phyloP scores from a whole-genome alignment of 2,329 filamentous ascomycete genomes.

The Huntiella moniliformis region DNA sequence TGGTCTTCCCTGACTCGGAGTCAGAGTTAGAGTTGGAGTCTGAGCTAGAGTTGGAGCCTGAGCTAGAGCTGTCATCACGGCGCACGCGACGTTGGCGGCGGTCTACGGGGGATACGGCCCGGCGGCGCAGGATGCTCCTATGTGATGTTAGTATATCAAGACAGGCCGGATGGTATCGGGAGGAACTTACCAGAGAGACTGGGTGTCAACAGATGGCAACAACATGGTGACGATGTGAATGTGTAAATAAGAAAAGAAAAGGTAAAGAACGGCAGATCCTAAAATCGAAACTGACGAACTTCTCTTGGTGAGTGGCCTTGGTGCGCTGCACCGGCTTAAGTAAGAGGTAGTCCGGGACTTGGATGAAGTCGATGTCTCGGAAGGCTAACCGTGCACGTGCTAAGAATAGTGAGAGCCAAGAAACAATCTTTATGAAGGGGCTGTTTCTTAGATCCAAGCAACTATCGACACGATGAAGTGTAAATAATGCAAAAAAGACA shows the following conservation, averaged over 20 bases:
- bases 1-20: background rate
- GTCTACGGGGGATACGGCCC: background rate
- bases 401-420: too few relatives aligned
- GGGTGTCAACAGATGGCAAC: constrained; percentile 4
- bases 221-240: background rate
- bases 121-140: constrained; percentile 2
- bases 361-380: too few relatives aligned
- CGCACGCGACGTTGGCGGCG: background rate
- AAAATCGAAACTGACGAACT: too few relatives aligned
- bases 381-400: too few relatives aligned
- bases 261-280: background rate
- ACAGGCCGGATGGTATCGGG: background rate
- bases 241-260: background rate
- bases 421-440: too few relatives aligned
- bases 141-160: background rate
- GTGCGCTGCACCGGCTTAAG: background rate
- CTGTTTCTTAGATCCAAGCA: too few relatives aligned
- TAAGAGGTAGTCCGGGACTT: too few relatives aligned
- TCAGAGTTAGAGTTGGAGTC: background rate
- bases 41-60: background rate
- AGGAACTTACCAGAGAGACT: constrained; percentile 3
- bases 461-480: too few relatives aligned
- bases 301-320: background rate
- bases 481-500: background rate
- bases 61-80: background rate